A percentile compares a stretch with the other conserved stretches of the same genome.
These are phyloP conservation scores for Candida michaelii DNA, from an alignment of 805 yeast species.

Conservation along the genomic window DNA sequence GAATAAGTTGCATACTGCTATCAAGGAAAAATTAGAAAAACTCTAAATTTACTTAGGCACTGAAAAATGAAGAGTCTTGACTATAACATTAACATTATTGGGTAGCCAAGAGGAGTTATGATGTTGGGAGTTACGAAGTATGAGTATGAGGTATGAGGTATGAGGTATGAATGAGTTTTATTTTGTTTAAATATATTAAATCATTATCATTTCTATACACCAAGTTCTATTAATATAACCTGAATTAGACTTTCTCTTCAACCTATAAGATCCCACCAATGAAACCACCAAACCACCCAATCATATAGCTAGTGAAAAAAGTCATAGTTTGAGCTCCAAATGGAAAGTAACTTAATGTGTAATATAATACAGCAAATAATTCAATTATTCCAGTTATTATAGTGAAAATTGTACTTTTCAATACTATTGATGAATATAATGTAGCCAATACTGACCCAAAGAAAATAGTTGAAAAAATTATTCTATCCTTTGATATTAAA, in stretches of 20 bases:
- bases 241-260: not conserved
- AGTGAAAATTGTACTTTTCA: constrained; percentile 74
- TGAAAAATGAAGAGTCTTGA: too few species aligned
- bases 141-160: not conserved
- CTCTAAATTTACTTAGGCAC: too few species aligned
- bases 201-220: not conserved
- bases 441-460: constrained; percentile 80
- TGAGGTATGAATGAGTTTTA: too few species aligned
- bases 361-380: constrained; percentile 83
- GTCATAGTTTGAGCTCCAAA: constrained; percentile 81
- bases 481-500: constrained; percentile 68
- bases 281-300: constrained; percentile 47
- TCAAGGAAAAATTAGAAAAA: constrained; percentile 31
- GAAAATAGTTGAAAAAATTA: constrained; percentile 78
- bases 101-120: too few species aligned
- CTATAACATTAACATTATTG: too few species aligned
- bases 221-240: not conserved
- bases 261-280: constrained; percentile 40
- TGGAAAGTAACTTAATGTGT: constrained; percentile 91
- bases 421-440: constrained; percentile 65
- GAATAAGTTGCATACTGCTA: constrained; percentile 62
- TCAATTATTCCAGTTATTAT: constrained; percentile 74
- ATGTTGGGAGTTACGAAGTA: not conserved
- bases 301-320: constrained; percentile 45
- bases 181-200: constrained; percentile 1